These are phyloP conservation scores for Talaromyces marneffei DNA, from an alignment of 2,329 filamentous ascomycete genomes.

Conservation along the genomic window DNA sequence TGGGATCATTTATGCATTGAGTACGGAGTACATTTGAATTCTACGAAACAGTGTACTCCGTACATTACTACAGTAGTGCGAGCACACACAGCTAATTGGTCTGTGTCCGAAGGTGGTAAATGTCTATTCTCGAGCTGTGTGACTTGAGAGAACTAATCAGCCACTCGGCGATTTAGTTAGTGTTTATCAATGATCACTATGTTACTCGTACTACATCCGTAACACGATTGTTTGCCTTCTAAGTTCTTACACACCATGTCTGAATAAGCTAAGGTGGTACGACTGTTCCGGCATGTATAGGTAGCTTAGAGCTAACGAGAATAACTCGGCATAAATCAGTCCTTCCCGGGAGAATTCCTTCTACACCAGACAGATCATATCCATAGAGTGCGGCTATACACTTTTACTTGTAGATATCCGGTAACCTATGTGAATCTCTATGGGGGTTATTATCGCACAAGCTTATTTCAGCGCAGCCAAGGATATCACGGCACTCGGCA, in stretches of 20 bases:
- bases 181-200: not conserved
- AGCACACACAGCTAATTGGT: not conserved
- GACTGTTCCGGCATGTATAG: not conserved
- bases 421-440: not conserved
- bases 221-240: not conserved
- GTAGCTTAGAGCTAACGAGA: not conserved
- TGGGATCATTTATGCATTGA: not conserved
- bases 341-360: not conserved
- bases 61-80: too few relatives aligned
- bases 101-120: not conserved
- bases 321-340: not conserved
- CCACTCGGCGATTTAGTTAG: constrained; percentile 4
- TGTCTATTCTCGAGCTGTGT: not conserved
- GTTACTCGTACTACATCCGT: not conserved
- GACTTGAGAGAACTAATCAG: not conserved
- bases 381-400: not conserved
- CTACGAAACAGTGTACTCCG: not conserved
- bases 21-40: not conserved
- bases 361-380: not conserved
- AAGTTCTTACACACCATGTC: not conserved
- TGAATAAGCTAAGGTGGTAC: not conserved
- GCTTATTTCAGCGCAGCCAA: not conserved
- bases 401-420: not conserved
- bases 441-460: not conserved
- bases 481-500: not conserved